Evolutionary conservation across 1,139 yeast species (phyloP).

Genomic region (Diutina pseudorugosa): DNA sequence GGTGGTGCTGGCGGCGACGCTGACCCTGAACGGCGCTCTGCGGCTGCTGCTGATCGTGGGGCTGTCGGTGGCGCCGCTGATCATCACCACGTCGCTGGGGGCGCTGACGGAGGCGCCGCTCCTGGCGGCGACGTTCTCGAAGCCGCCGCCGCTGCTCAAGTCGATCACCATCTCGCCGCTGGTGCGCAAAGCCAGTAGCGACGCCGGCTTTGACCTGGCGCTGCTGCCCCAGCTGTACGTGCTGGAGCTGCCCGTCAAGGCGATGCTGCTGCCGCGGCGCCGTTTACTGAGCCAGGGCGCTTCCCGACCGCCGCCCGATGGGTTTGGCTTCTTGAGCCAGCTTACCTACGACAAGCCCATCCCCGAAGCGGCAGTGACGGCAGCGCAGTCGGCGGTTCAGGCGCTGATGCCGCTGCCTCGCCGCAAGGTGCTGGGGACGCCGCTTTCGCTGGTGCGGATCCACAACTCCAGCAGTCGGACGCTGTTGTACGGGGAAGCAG

Average conservation of each 20-base stretch:
- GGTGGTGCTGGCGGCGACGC: background rate
- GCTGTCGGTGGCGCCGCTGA: slow-evolving; percentile 4
- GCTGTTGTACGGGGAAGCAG: background rate
- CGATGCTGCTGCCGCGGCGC: background rate
- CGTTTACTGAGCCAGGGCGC: background rate
- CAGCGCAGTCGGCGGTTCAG: background rate
- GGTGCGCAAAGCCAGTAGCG: background rate
- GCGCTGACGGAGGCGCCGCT: slow-evolving; percentile 7
- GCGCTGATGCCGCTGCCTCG: background rate
- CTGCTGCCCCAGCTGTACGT: background rate
- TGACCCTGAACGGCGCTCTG: slow-evolving; percentile 6
- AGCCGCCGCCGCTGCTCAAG: slow-evolving; percentile 6
- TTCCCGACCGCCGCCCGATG: background rate
- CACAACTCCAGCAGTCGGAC: background rate
- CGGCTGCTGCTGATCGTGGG: slow-evolving; percentile 6
- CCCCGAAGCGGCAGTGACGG: background rate
- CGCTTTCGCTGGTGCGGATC: slow-evolving; percentile 6
- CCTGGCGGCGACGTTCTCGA: background rate
- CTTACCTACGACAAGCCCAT: background rate
- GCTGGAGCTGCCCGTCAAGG: background rate
- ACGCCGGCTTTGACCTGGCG: background rate
- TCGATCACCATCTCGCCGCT: slow-evolving; percentile 6
- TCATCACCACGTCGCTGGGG: slow-evolving; percentile 7
- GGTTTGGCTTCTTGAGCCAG: background rate
- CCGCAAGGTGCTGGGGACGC: background rate